These are phyloP conservation scores for Phytophthora sp. DNA, from an alignment of 352 stramenopile genomes.

Conservation along the genomic window DNA sequence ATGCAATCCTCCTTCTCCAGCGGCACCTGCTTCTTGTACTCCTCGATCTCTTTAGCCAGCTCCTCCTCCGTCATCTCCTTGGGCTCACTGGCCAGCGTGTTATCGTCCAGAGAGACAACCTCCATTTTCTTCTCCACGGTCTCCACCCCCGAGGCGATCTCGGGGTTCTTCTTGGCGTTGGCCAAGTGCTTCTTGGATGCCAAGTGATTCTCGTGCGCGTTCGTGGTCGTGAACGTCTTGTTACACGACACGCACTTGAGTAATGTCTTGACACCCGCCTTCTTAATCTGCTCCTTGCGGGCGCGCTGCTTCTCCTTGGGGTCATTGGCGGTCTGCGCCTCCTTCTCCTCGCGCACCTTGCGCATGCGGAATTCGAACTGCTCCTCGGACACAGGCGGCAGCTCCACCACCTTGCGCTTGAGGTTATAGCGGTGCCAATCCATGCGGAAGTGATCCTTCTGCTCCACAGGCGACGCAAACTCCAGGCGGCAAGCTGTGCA, in stretches of 20 bases:
- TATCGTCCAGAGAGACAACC: conserved; percentile 40
- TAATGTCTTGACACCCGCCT: conserved; percentile 69
- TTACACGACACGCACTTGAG: conserved; percentile 87
- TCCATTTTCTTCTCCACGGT: conserved; percentile 78
- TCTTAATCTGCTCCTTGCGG: conserved; percentile 74
- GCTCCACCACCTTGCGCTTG: conserved; percentile 95
- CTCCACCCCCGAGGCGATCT: conserved; percentile 49
- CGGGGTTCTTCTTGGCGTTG: conserved; percentile 80
- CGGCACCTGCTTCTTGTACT: conserved; percentile 77
- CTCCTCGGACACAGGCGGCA: conserved; percentile 91
- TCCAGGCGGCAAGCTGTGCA: conserved; percentile 82
- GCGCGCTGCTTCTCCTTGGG: conserved; percentile 75
- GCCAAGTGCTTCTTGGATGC: conserved; percentile 85
- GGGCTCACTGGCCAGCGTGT: conserved; percentile 16
- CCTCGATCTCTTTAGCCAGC: conserved; percentile 65
- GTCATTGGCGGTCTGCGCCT: conserved; percentile 59
- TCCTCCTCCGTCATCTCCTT: conserved; percentile 66
- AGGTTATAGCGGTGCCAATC: conserved; percentile 98
- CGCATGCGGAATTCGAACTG: conserved; percentile 87
- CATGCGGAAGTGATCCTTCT: conserved; percentile 94
- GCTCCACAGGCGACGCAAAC: conserved; percentile 63
- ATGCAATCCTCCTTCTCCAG: conserved; percentile 86
- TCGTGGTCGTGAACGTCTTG: conserved; percentile 85
- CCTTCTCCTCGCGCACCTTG: conserved; percentile 68
- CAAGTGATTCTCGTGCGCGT: conserved; percentile 88